Base-by-base conservation (phyloP, 1,284 basidiomycete species). In the Gomphus sp. region DNA sequence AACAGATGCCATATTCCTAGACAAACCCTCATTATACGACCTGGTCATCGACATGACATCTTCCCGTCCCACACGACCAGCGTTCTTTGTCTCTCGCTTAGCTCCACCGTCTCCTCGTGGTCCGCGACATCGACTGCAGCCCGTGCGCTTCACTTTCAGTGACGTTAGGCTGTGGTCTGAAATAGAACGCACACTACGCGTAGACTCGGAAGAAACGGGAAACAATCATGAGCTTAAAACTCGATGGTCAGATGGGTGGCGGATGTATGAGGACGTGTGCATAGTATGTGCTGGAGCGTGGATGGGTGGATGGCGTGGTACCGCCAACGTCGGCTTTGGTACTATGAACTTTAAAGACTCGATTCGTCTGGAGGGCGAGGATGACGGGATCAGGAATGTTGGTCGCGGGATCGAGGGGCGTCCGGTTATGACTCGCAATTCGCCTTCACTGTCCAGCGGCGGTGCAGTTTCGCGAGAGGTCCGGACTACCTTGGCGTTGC, bases 241-340 rank as follows among this genome's bases (percentile, higher is more conserved):
- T 1, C 64, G 76, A 0, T 88, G 84, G 84, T 76, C 80, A n/a
- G 87, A 89, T 62, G 79, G 79, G 9, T 89, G 87, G 87, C 78
- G 80, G 31, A 75, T 90, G 14, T 91, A 91, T 65, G 89, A 91
- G 70, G 89, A 91, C 62, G 84, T 87, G 11, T 91, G 89, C 62
- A 74, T 90, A 47, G 75, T 89, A 53, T 91, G 88, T 65, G 88
- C 87, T 0, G 81, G 85, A 1, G 74, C 89, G 14, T 89, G 86
- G 85, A 80, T 86, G 66, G 85, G 84, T 31, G 74, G 78, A 16
- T 86, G 81, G 85, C 76, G 78, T 52, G 22, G 52, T 31, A 57
- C 31, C 36, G 55, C 22, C 44, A 52, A 25, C 44, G 44, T 22
- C 44, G 12, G 22, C 12, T 9, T 9, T 25, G 44, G 53, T 10